Evolutionary conservation across 1,284 basidiomycete genomes (phyloP).

Genomic region (Cutaneotrichosporon cavernicola): DNA sequence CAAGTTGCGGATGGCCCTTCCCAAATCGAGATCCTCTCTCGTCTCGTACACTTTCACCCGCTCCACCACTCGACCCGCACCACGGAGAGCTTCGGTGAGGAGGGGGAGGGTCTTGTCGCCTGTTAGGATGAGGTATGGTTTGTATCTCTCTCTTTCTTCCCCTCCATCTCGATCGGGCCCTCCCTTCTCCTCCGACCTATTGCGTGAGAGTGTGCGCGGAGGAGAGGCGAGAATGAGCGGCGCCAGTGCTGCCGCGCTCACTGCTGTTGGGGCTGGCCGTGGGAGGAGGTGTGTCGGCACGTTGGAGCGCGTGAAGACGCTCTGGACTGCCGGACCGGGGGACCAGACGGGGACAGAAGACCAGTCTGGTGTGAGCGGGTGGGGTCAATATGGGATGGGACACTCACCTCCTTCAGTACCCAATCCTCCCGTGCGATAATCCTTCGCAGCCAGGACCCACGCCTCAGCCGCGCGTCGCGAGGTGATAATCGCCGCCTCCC

Average conservation of each 20-base stretch:
- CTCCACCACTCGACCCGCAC: slow-evolving; percentile 23
- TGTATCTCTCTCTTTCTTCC: slow-evolving; percentile 12
- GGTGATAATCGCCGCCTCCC: slow-evolving; percentile 40
- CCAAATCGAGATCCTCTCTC: slow-evolving; percentile 22
- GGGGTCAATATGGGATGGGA: background rate
- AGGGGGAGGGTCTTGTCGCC: slow-evolving; percentile 45
- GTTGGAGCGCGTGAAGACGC: background rate
- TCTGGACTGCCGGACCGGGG: slow-evolving; percentile 17
- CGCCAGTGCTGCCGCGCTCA: slow-evolving; percentile 22
- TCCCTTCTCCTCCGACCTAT: too few species aligned
- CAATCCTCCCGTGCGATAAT: background rate
- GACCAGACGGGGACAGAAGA: slow-evolving; percentile 13
- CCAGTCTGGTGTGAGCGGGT: slow-evolving; percentile 15
- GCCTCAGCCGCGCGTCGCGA: slow-evolving; percentile 39
- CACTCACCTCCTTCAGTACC: background rate
- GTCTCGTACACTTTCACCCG: slow-evolving; percentile 35
- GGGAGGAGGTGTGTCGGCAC: background rate
- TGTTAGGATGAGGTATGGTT: slow-evolving; percentile 38
- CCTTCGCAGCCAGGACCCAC: slow-evolving; percentile 30
- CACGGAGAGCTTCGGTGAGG: slow-evolving; percentile 28
- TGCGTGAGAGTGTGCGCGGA: slow-evolving; percentile 9
- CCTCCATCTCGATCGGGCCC: too few species aligned
- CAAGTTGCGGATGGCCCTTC: slow-evolving; percentile 62
- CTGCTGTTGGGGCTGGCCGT: slow-evolving; percentile 1
- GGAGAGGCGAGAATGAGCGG: slow-evolving; percentile 28